Evolutionary conservation across 2,329 filamentous ascomycete genomes (phyloP), one percentile per base, ranked within the genome.

Genomic region (Arachnomyces sp.): DNA sequence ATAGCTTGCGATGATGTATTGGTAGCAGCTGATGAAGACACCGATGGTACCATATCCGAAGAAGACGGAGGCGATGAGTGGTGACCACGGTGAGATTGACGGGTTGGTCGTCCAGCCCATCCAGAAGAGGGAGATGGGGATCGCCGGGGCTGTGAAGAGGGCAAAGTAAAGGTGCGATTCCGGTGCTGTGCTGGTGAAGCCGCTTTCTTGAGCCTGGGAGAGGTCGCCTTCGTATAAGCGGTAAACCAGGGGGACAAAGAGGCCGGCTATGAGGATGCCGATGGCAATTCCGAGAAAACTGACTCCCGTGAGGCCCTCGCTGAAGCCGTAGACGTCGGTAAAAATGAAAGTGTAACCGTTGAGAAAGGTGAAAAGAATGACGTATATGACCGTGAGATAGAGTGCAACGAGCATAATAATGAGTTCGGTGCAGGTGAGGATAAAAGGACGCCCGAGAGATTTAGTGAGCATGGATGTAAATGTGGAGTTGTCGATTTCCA

Each of bases 1-100:
- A 48, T 78, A 79, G 7, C 63, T 65, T 47, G 78, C 74, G 42
- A 78, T 77, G 38, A 79, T 71, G 50, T 79, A 79, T 60, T 74
- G 68, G 40, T 75, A 75, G 31, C 60, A 66, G 38, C 62, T 66
- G 44, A 74, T 69, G 53, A 74, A 75, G 8, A 75, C 60, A 34
- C 63, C 65, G 7, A 71, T 63, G 21, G 70, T 63, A 1, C 70
- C 72, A 45, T 68, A 68, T 4, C 74, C 74, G 49, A 78, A 75
- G 1, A 75, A 46, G 1, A 69, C 64, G n/a, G 64, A 71, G 1
- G 73, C 72, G 2, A 57, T 54, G 3, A 78, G 61, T 0, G 70
- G 68, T 13, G 66, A 69, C 72, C 73, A 77, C 47, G 71, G 66
- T 7, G 66, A 70, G 16, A 76, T 67, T 3, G 39, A 53, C 0